Base-by-base conservation (phyloP, 352 stramenopile genomes). In the Pythium folliculosum region DNA sequence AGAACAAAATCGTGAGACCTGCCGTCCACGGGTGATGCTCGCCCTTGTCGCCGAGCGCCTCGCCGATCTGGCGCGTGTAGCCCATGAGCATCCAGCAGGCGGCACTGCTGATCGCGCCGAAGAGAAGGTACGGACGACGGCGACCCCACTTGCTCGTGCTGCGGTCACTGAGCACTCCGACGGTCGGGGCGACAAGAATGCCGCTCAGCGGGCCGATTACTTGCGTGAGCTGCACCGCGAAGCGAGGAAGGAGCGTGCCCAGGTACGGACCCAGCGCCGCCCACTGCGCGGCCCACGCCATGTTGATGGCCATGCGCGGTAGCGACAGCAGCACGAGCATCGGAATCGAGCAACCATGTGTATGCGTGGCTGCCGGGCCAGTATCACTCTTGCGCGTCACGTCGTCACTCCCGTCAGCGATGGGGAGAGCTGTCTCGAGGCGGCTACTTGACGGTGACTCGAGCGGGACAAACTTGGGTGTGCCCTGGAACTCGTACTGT, bases 231-330 rank as follows among this genome's bases (percentile, higher is more conserved):
- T 86, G 77, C 38, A 89, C 81, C 6, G 75, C 72, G 52, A 75
- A 86, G 1, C 69, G 52, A 23, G 78, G 76, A 1, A 89, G 52
- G 43, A 89, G 67, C 0, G 76, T 84, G 30, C 78, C 63, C 19
- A 89, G 69, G 61, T 88, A 86, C n/a, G 81, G 81, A 13, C 78
- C 78, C 1, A 89, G 25, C 5, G 78, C 81, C 14, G 77, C 74
- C 78, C 79, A 89, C 48, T 89, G 81, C 6, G 81, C 81, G 5
- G 78, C 61, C 81, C 78, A 89, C 0, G 78, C 77, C 78, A 89
- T 88, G 45, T 77, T 72, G 23, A 89, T 82, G 16, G 78, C 78
- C 73, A 89, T 77, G 5, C 77, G 77, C 14, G 78, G 78, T 54
- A 85, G 71, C 16, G 78, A 85, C 59, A 89, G 76, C 13, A 78